phyloP scores from a whole-genome alignment of 2,329 filamentous ascomycete species.

The Ophiosphaerella herpotricha region DNA sequence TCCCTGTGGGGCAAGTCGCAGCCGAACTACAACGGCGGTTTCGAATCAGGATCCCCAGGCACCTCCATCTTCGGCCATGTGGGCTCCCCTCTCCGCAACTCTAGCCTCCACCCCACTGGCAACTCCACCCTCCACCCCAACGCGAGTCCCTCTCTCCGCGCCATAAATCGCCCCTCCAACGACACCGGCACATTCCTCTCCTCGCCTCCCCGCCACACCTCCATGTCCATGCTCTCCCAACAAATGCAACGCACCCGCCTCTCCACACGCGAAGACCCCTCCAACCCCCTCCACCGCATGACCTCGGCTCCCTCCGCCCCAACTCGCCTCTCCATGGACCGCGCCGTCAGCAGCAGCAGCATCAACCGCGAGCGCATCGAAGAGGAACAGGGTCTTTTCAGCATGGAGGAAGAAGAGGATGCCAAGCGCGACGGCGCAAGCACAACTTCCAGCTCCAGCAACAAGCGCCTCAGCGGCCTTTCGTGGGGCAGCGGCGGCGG shows the following conservation, averaged over 20 bases:
- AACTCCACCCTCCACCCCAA: constrained; percentile 57
- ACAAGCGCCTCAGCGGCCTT: constrained; percentile 44
- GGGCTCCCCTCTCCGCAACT: constrained; percentile 69
- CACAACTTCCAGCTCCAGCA: constrained; percentile 39
- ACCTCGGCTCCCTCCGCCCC: constrained; percentile 37
- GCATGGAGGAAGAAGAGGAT: constrained; percentile 50
- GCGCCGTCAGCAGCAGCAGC: constrained; percentile 47
- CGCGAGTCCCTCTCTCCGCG: constrained; percentile 57
- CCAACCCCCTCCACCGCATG: constrained; percentile 68
- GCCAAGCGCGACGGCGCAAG: constrained; percentile 41
- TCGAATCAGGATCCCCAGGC: constrained; percentile 44
- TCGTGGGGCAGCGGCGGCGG: constrained; percentile 46
- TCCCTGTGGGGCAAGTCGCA: constrained; percentile 58
- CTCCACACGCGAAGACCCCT: constrained; percentile 41
- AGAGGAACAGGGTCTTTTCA: constrained; percentile 50
- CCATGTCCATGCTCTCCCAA: constrained; percentile 66
- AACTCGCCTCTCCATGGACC: constrained; percentile 41
- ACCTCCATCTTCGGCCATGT: constrained; percentile 62
- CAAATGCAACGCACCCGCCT: constrained; percentile 56
- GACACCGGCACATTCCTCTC: constrained; percentile 58
- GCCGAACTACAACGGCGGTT: constrained; percentile 54
- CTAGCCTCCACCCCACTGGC: constrained; percentile 56
- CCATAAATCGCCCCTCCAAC: constrained; percentile 55
- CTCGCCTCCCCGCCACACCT: constrained; percentile 60
- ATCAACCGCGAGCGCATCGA: constrained; percentile 48